Conservation (phyloP, 139 green algal genomes). For the Tetradesmus obliquus region DNA sequence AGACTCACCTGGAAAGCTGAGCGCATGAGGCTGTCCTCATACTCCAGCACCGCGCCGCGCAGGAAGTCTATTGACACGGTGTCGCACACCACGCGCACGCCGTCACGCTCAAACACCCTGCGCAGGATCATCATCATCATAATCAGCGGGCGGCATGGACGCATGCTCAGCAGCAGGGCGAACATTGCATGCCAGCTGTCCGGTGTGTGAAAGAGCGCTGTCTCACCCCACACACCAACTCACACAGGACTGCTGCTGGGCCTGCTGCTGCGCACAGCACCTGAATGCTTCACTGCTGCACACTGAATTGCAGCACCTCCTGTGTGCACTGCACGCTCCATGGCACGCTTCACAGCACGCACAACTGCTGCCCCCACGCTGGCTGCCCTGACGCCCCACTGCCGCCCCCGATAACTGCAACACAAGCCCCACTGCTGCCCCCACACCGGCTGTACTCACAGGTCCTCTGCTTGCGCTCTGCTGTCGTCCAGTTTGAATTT, state of each 20-base stretch:
- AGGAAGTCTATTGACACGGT: conserved; percentile 89
- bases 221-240: too few relatives aligned
- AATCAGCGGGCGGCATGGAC: not conserved
- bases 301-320: too few relatives aligned
- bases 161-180: not conserved
- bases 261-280: too few relatives aligned
- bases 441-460: conserved; percentile 4
- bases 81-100: conserved; percentile 86
- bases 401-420: too few relatives aligned
- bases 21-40: conserved; percentile 88
- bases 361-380: too few relatives aligned
- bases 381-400: too few relatives aligned
- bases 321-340: too few relatives aligned
- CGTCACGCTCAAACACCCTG: conserved; percentile 80
- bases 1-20: conserved; percentile 83
- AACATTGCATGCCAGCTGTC: not conserved
- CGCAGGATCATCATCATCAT: not conserved
- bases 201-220: too few relatives aligned
- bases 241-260: too few relatives aligned
- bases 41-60: conserved; percentile 88
- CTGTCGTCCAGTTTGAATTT: conserved; percentile 82
- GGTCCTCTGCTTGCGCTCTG: conserved; percentile 55
- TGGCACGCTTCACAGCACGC: too few relatives aligned
- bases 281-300: too few relatives aligned
- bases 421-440: too few relatives aligned